phyloP scores from a whole-genome alignment of 2,329 filamentous ascomycete genomes.

The Onygena corvina region DNA sequence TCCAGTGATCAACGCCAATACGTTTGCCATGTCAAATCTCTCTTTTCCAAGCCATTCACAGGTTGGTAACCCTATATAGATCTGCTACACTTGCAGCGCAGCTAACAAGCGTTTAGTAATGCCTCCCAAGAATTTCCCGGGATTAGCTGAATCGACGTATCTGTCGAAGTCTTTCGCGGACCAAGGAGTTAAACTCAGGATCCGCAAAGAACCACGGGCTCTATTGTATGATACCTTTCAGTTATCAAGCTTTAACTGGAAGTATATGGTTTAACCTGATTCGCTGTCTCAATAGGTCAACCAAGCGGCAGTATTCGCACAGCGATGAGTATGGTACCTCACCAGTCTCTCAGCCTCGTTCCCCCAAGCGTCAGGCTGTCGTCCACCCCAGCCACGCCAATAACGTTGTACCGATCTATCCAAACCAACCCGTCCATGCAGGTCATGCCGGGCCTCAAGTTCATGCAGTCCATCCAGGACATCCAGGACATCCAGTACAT shows the following conservation, averaged over 20 bases:
- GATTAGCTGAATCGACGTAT: constrained; percentile 69
- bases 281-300: neutral
- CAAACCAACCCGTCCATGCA: neutral
- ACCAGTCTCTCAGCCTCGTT: neutral
- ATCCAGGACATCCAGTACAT: neutral
- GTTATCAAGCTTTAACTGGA: too few relatives aligned
- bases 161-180: constrained; percentile 74
- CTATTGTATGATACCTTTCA: constrained; percentile 22
- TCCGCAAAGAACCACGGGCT: constrained; percentile 71
- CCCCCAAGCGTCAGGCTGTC: constrained; percentile 1
- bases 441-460: neutral
- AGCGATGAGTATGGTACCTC: neutral
- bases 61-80: constrained; percentile 35
- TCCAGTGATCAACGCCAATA: constrained; percentile 10
- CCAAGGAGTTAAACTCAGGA: constrained; percentile 68
- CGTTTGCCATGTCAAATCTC: constrained; percentile 41
- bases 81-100: neutral
- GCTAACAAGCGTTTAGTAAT: constrained; percentile 21
- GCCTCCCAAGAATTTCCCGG: constrained; percentile 57
- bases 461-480: neutral
- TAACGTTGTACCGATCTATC: neutral
- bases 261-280: constrained; percentile 9
- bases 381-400: neutral
- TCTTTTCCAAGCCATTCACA: constrained; percentile 56
- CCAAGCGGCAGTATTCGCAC: neutral